Conservation (phyloP, 495 filamentous ascomycete genomes). For the Hyaloscypha bicolor region DNA sequence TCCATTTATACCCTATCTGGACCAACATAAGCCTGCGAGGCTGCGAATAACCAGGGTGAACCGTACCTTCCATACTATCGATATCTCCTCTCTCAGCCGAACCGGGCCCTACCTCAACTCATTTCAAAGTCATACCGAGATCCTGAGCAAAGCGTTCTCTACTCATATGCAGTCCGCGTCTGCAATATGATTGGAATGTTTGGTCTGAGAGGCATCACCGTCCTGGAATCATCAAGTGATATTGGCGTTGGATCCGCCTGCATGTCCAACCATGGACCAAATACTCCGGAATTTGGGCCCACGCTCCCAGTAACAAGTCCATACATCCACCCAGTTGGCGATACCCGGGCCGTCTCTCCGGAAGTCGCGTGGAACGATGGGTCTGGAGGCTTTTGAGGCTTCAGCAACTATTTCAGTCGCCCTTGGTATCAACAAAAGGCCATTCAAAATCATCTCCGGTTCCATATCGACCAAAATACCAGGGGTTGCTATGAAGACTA, state of each 20-base stretch:
- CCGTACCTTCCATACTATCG: slow-evolving; percentile 75
- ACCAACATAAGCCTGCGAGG: slow-evolving; percentile 55
- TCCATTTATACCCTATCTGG: slow-evolving; percentile 62
- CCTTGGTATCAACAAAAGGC: slow-evolving; percentile 41
- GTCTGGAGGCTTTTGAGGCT: slow-evolving; percentile 57
- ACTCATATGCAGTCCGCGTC: slow-evolving; percentile 64
- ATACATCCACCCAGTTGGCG: slow-evolving; percentile 48
- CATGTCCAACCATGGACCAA: slow-evolving; percentile 66
- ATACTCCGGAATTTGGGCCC: slow-evolving; percentile 35
- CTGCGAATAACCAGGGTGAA: slow-evolving; percentile 64
- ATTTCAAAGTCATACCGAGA: slow-evolving; percentile 83
- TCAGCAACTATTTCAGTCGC: slow-evolving; percentile 45
- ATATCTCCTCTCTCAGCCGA: slow-evolving; percentile 53
- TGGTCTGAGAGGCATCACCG: slow-evolving; percentile 73
- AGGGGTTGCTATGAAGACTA: slow-evolving; percentile 25
- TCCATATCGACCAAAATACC: slow-evolving; percentile 25
- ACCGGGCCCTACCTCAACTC: slow-evolving; percentile 66
- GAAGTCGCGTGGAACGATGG: slow-evolving; percentile 37
- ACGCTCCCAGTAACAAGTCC: slow-evolving; percentile 47
- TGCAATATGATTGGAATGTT: slow-evolving; percentile 73
- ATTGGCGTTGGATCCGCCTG: slow-evolving; percentile 69
- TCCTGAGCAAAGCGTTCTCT: slow-evolving; percentile 74
- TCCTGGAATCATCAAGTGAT: slow-evolving; percentile 75
- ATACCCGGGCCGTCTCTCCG: slow-evolving; percentile 38
- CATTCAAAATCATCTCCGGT: slow-evolving; percentile 28